Base-by-base conservation (phyloP, 352 stramenopile species). In the Saprolegnia diclina region DNA sequence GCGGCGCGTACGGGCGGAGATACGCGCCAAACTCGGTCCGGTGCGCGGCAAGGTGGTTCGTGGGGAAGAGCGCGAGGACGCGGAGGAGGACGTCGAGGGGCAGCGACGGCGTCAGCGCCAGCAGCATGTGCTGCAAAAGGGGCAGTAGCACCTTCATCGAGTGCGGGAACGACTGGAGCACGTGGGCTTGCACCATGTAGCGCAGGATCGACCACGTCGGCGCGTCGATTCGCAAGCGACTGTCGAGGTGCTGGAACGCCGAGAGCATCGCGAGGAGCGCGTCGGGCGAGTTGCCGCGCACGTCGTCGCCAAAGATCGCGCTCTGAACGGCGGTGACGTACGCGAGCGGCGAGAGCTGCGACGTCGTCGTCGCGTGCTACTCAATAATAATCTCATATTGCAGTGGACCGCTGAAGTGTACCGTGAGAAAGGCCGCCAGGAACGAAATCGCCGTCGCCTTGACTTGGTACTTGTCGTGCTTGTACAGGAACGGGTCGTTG, bases 401-500 rank as follows among this genome's bases (percentile, higher is more conserved):
- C n/a, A n/a, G n/a, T n/a, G n/a, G n/a, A n/a, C 38, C 38, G 38
- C 14, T 7, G 35, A 19, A n/a, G 54, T 61, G 40, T 45, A 72
- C 56, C 6, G 29, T 19, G 38, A 72, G 88, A 29, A 93, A 76
- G 16, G 82, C 79, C 46, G 77, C 64, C 62, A 81, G 64, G 1
- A 85, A 76, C 0, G 76, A 73, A 22, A 22, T 38, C 7, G 69
- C 19, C 4, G 72, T 53, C 24, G 66, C 32, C 56, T 65, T 37
- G 54, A 61, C 61, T 24, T 67, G 13, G 22, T 67, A 57, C 67
- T 68, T 24, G 67, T 79, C 44, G 76, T 85, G 57, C 71, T 90
- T 91, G 77, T 87, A 92, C 54, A 94, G 78, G 40, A 90, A 69
- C 16, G 82, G 83, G 45, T 92, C 83, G 63, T 92, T 94, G 21